Evolutionary conservation across 208 protist genomes (phyloP), one percentile per base, ranked within the genome.

Genomic region (Wallacemonas sp.): DNA sequence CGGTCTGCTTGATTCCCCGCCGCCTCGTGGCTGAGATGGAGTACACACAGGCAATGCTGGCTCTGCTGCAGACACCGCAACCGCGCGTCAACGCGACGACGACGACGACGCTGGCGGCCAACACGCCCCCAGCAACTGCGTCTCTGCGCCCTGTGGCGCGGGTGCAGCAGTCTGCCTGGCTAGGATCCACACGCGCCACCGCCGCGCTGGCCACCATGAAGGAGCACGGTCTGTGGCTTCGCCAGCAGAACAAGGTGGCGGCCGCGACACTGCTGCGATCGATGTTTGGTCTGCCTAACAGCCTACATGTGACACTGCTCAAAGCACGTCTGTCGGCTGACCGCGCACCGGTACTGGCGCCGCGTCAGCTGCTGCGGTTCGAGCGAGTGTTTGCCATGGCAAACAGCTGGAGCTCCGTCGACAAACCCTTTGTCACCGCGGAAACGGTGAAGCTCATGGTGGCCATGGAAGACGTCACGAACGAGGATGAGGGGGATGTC

Each of bases 221-320:
- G 21, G 83, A 90, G 46, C 77, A 91, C 41, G 86, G 89, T 29
- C 79, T 95, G 8, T 67, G 81, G 17, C 24, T 68, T 13, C 62
- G 65, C 1, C 79, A 85, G 55, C 76, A 85, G 42, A 37, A 36
- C 48, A 82, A 80, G 68, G 68, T 67, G 1, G 61, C 84, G 10
- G 41, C 73, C 29, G 45, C 45, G 21, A 57, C 91, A 32, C 61
- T 95, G 3, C 55, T 68, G 37, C 46, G 22, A 3, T 73, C 79
- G 1, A 78, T 88, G 63, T 22, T 44, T 3, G 36, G 63, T 6
- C 61, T 39, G 10, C 32, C 63, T 0, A 64, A 37, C 27, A 41
- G 81, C 63, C 66, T 93, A 26, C 77, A 76, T 63, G 63, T 68
- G 4, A 60, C 79, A 68, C 57, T 87, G 45, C 67, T 86, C 17